Conservation (phyloP, 2,329 filamentous ascomycete species). For the Zelopaecilomyces penicillatus region DNA sequence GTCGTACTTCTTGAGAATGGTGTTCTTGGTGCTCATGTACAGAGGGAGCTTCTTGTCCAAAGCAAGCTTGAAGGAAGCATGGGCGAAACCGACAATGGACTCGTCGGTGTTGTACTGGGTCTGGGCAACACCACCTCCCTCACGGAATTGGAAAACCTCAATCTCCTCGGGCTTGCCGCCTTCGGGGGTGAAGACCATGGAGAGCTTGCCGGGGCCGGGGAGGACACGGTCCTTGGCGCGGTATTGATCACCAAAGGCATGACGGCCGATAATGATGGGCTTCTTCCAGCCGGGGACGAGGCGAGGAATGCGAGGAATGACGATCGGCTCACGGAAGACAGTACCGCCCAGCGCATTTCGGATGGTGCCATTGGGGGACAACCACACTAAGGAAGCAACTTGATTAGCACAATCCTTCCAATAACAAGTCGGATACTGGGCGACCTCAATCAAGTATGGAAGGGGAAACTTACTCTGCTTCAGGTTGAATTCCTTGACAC, state of each 20-base stretch:
- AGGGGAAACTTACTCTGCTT: slow-evolving; percentile 71
- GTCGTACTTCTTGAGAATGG: slow-evolving; percentile 98
- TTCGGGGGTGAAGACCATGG: slow-evolving; percentile 88
- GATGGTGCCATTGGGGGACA: slow-evolving; percentile 91
- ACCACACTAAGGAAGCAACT: slow-evolving; percentile 63
- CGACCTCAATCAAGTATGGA: slow-evolving; percentile 2
- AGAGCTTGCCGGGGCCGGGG: slow-evolving; percentile 74
- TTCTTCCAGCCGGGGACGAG: slow-evolving; percentile 97
- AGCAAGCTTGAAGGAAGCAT: slow-evolving; percentile 93
- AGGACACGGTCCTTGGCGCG: slow-evolving; percentile 88
- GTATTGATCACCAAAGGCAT: slow-evolving; percentile 98
- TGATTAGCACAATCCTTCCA: no score
- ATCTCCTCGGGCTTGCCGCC: slow-evolving; percentile 76
- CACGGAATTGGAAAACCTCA: slow-evolving; percentile 83
- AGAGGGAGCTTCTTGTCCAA: slow-evolving; percentile 80
- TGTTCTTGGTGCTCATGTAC: slow-evolving; percentile 99
- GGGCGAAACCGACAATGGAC: slow-evolving; percentile 88
- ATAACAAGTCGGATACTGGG: no score
- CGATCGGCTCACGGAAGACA: slow-evolving; percentile 97
- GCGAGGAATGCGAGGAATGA: slow-evolving; percentile 86
- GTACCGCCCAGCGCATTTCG: slow-evolving; percentile 75
- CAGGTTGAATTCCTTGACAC: slow-evolving; percentile 95
- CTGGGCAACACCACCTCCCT: slow-evolving; percentile 80
- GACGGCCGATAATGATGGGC: slow-evolving; percentile 97
- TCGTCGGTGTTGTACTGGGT: slow-evolving; percentile 98